These are phyloP conservation scores for Dipteronia sinensis DNA, from an alignment of 345 rosid species.

Conservation along the genomic window DNA sequence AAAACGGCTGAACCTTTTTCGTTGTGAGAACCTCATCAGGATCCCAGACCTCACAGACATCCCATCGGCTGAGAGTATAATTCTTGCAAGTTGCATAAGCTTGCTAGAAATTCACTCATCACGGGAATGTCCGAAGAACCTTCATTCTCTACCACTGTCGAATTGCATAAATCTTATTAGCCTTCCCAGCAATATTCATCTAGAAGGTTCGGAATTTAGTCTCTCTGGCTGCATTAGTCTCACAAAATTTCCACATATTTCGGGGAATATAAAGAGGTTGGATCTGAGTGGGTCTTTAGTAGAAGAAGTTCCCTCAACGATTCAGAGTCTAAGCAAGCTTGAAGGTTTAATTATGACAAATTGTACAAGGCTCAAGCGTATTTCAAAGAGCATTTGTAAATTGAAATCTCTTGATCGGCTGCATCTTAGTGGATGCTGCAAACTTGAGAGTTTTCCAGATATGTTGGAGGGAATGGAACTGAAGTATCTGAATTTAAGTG, in stretches of 20 bases:
- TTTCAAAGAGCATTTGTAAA: slow-evolving; percentile 31
- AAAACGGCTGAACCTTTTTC: rapidly evolving
- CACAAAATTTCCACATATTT: slow-evolving; percentile 26
- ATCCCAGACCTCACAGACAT: background rate
- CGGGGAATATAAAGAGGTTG: slow-evolving; percentile 23
- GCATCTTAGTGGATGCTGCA: slow-evolving; percentile 24
- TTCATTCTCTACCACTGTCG: background rate
- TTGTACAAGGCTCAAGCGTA: slow-evolving; percentile 30
- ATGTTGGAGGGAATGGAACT: slow-evolving; percentile 21
- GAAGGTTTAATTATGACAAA: slow-evolving; percentile 19
- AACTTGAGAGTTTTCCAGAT: slow-evolving; percentile 36
- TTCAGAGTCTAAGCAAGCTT: slow-evolving; percentile 27
- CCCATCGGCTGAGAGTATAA: background rate
- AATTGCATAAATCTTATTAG: background rate
- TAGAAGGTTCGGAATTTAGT: background rate
- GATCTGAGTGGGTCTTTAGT: slow-evolving; percentile 19
- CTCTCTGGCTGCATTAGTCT: slow-evolving; percentile 30
- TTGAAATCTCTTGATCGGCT: slow-evolving; percentile 30
- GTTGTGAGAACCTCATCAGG: background rate
- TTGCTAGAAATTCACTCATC: background rate
- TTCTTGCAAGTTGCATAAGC: background rate
- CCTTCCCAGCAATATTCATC: slow-evolving; percentile 18
- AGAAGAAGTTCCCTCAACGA: slow-evolving; percentile 32
- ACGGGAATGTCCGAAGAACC: background rate
- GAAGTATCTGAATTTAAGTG: background rate